These are phyloP conservation scores for Colletotrichum truncatum DNA, from an alignment of 2,329 filamentous ascomycete species.

Conservation along the genomic window DNA sequence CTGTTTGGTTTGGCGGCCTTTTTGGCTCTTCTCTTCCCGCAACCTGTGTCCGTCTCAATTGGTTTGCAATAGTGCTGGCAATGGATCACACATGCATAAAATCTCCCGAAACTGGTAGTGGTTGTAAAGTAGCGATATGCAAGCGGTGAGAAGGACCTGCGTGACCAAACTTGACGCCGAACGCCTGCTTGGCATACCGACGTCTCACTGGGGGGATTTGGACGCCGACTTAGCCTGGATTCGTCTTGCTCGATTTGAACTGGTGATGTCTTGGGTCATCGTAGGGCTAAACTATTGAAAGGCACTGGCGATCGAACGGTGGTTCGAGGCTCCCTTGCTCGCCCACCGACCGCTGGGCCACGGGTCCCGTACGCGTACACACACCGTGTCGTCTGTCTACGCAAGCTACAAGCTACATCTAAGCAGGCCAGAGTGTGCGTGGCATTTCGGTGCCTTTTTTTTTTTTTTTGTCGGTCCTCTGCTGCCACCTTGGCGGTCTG, in stretches of 20 bases:
- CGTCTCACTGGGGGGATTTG: not conserved
- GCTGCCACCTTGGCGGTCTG: too few species aligned
- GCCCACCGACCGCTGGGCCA: not conserved
- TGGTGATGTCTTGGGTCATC: slow-evolving; percentile 3
- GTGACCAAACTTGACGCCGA: not conserved
- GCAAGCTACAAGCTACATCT: too few species aligned
- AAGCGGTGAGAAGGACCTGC: slow-evolving; percentile 1
- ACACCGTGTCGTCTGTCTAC: too few species aligned
- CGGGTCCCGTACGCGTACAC: too few species aligned
- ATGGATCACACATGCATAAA: slow-evolving; percentile 12
- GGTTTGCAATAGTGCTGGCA: not conserved
- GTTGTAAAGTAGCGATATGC: not conserved
- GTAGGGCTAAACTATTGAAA: not conserved
- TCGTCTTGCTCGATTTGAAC: not conserved
- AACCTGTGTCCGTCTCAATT: not conserved
- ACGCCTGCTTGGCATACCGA: not conserved
- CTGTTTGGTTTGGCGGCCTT: not conserved
- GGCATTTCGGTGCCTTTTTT: too few species aligned
- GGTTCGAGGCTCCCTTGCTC: not conserved
- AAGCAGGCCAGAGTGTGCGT: too few species aligned
- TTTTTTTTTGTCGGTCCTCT: too few species aligned
- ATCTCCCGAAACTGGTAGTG: not conserved
- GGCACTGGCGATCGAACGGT: not conserved
- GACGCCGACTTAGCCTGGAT: not conserved
- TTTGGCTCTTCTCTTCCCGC: not conserved